Base-by-base conservation (phyloP, 192 early-diverging fungal genomes). In the Umbelopsis ramanniana region DNA sequence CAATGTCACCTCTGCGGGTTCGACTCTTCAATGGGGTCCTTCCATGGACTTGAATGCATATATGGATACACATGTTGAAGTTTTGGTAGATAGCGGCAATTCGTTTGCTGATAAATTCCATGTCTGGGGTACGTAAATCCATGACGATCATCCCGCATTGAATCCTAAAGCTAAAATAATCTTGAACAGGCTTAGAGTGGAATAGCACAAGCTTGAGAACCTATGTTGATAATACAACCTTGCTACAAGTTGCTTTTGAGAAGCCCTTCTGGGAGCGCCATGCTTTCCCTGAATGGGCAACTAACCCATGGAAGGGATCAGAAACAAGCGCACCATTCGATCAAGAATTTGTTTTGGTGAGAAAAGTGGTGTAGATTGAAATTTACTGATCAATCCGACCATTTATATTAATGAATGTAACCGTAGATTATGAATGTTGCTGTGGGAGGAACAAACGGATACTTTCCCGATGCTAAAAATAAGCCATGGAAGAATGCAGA, bases 11-110 rank as follows among this genome's bases (percentile, higher is more conserved):
- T 74, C 71, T 7, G 70, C 86, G 8, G 76, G 79, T 6, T 86
- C 78, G 1, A 90, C 87, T 40, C 63, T 90, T 10, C 89, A 91
- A 43, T 91, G 89, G 89, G 89, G 89, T 7, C 85, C 89, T 19
- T 77, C 77, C 17, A 74, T 48, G 33, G 74, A 76, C 29, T 67
- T 80, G 52, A 89, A 90, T 60, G 35, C 74, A 10, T 88, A 68
- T 29, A 45, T 53, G 22, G 50, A 79, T 72, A 90, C 89, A 0
- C 81, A 84, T 46, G 76, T 71, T 19, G 80, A 85, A 21, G 77
- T 70, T 14, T 60, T 85, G 0, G 71, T 79, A 5, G 29, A 45
- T 10, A 48, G 53, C 22, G 83, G 79, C 24, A 72, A 66, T 37
- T 76, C 74, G 6, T 89, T 88, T 52, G 80, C 81, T 11, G 86